Conservation (phyloP, 768 basidiomycete genomes). For the Coprinopsis sp. region DNA sequence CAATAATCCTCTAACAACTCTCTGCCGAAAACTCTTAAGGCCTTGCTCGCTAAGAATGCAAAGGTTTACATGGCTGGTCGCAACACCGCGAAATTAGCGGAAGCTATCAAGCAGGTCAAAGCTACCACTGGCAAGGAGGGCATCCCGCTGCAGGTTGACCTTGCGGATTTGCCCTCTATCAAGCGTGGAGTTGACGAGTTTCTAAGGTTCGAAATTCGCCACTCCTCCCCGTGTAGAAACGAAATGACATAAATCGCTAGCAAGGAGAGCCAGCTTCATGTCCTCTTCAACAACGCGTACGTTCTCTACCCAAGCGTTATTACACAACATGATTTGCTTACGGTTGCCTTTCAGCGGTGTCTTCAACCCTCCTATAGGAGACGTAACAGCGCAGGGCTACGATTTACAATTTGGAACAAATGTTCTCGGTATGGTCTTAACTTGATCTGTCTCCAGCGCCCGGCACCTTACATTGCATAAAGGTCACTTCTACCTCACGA, state of each 20-base stretch:
- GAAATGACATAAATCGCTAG: conserved; percentile 14
- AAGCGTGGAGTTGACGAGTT: conserved; percentile 40
- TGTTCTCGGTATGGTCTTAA: conserved; percentile 36
- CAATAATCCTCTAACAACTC: background rate
- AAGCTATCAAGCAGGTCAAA: conserved; percentile 51
- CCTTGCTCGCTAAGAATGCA: conserved; percentile 52
- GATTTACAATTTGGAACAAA: conserved; percentile 57
- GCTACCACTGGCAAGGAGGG: conserved; percentile 42
- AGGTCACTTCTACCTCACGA: conserved; percentile 62
- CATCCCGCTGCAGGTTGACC: conserved; percentile 37
- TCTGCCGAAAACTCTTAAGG: conserved; percentile 22
- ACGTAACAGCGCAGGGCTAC: conserved; percentile 45
- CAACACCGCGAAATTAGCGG: conserved; percentile 36
- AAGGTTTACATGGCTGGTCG: conserved; percentile 61
- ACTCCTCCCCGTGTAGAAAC: conserved; percentile 11
- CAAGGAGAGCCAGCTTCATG: conserved; percentile 39
- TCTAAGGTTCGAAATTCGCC: conserved; percentile 25
- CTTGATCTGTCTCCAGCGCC: background rate
- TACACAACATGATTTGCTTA: background rate
- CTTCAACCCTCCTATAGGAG: conserved; percentile 39
- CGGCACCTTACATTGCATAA: background rate
- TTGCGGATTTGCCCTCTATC: conserved; percentile 36
- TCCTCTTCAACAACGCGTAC: conserved; percentile 48
- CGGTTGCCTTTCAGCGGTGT: conserved; percentile 33
- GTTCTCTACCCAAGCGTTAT: conserved; percentile 4